These are phyloP conservation scores for Fusarium paranaense DNA, from an alignment of 2,329 filamentous ascomycete genomes.

Conservation along the genomic window DNA sequence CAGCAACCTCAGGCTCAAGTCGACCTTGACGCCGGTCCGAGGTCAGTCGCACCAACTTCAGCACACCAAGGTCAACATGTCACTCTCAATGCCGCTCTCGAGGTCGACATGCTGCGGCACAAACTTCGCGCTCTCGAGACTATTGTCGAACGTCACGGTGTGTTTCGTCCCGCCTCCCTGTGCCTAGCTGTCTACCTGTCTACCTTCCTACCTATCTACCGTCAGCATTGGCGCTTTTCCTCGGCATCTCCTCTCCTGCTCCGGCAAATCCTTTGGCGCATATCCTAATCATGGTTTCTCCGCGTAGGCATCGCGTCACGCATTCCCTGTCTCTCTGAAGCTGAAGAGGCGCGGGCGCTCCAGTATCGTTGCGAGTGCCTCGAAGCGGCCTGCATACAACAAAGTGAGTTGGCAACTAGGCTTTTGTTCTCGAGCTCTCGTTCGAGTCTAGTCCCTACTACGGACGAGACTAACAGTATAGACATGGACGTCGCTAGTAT, in stretches of 20 bases:
- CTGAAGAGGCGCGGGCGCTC: constrained; percentile 67
- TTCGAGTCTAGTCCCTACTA: not conserved
- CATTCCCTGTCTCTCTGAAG: constrained; percentile 62
- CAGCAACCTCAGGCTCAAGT: constrained; percentile 59
- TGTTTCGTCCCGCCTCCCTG: constrained; percentile 35
- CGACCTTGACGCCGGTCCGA: constrained; percentile 62
- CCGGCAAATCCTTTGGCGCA: constrained; percentile 7
- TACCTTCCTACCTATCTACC: not conserved
- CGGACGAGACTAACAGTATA: constrained; percentile 37
- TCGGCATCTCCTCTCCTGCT: constrained; percentile 8
- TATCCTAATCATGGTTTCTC: constrained; percentile 30
- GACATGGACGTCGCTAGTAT: constrained; percentile 48
- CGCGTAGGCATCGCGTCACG: constrained; percentile 44
- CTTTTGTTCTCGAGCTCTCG: not conserved
- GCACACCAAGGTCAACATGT: constrained; percentile 61
- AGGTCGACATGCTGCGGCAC: constrained; percentile 67
- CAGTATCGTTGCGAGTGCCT: constrained; percentile 71
- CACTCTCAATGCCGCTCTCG: constrained; percentile 59
- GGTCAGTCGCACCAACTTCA: constrained; percentile 61
- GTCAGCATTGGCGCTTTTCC: constrained; percentile 17
- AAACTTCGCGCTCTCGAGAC: constrained; percentile 63
- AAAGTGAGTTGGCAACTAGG: constrained; percentile 43
- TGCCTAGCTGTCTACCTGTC: not conserved
- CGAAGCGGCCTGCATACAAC: constrained; percentile 61
- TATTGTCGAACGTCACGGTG: constrained; percentile 63